Conservation (phyloP, 2,329 filamentous ascomycete species). For the Aureobasidium sp. region DNA sequence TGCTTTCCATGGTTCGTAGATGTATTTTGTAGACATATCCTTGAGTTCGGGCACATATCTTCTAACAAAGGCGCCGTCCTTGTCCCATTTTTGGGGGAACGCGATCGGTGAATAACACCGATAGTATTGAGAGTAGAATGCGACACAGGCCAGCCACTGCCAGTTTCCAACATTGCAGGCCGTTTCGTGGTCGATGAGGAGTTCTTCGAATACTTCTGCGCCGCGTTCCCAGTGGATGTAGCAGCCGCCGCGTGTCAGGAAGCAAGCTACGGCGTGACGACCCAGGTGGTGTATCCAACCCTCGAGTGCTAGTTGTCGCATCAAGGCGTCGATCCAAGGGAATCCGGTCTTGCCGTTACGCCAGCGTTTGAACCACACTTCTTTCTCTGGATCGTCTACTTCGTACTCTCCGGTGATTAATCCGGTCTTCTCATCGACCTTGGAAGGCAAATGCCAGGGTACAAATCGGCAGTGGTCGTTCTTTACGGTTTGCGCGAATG, state of each 20-base stretch:
- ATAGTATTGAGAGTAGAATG: constrained; percentile 67
- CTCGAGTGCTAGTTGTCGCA: constrained; percentile 64
- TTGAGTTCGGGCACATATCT: constrained; percentile 62
- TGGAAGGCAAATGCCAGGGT: constrained; percentile 68
- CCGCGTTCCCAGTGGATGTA: constrained; percentile 75
- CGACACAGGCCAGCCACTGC: constrained; percentile 71
- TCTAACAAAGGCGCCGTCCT: constrained; percentile 56
- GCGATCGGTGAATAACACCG: constrained; percentile 63
- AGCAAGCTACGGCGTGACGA: constrained; percentile 71
- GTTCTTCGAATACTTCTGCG: constrained; percentile 70
- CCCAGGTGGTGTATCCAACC: constrained; percentile 79
- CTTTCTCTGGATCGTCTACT: constrained; percentile 56
- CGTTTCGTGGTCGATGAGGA: constrained; percentile 66
- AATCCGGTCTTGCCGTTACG: constrained; percentile 64
- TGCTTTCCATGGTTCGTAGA: constrained; percentile 75
- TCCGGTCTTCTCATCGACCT: constrained; percentile 42
- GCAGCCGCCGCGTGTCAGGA: constrained; percentile 71
- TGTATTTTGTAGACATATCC: constrained; percentile 58
- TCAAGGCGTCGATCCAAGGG: constrained; percentile 73
- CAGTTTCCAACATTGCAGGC: constrained; percentile 70
- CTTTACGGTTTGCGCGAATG: constrained; percentile 57
- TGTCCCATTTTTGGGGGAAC: constrained; percentile 72
- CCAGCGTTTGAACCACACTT: constrained; percentile 63
- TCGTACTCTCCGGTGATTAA: constrained; percentile 55
- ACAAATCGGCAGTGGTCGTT: constrained; percentile 67